Percentiles rank a stretch among this genome's conserved stretches.
phyloP scores from a whole-genome alignment of 805 yeast species.

The Pichia californica region DNA sequence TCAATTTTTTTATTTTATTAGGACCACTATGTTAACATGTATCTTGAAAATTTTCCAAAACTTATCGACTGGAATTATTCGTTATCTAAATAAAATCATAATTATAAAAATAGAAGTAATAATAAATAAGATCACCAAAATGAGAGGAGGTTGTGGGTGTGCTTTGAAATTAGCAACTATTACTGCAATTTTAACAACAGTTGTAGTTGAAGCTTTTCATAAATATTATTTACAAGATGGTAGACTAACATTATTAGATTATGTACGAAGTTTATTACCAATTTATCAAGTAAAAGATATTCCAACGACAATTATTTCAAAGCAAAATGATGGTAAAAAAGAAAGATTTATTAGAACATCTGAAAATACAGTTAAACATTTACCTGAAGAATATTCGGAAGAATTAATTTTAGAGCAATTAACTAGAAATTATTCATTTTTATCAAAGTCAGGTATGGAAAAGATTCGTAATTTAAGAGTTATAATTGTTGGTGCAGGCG shows the following conservation, averaged over 20 bases:
- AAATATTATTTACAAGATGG: conserved; percentile 6
- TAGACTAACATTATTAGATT: conserved; percentile 6
- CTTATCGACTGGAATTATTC: too few species aligned
- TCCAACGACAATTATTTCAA: neutral
- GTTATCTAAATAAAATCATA: too few species aligned
- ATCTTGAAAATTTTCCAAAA: too few species aligned
- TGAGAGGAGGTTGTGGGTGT: neutral
- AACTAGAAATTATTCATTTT: conserved; percentile 88
- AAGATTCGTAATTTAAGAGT: conserved; percentile 65
- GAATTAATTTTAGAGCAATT: conserved; percentile 83
- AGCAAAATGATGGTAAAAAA: neutral
- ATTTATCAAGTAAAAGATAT: neutral
- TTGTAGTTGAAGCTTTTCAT: conserved; percentile 8
- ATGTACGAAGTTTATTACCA: conserved; percentile 3
- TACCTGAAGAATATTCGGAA: conserved; percentile 38
- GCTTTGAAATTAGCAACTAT: conserved; percentile 1
- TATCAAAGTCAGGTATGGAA: conserved; percentile 78
- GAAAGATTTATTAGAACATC: conserved; percentile 5
- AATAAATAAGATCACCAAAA: too few species aligned
- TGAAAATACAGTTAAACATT: conserved; percentile 11
- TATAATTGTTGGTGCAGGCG: conserved; percentile 91
- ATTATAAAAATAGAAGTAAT: neutral
- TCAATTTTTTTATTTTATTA: too few species aligned
- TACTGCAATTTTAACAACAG: conserved; percentile 3
- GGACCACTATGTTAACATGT: too few species aligned